Evolutionary conservation across 495 filamentous ascomycete species (phyloP).

Genomic region (Penicillium bovifimosum): DNA sequence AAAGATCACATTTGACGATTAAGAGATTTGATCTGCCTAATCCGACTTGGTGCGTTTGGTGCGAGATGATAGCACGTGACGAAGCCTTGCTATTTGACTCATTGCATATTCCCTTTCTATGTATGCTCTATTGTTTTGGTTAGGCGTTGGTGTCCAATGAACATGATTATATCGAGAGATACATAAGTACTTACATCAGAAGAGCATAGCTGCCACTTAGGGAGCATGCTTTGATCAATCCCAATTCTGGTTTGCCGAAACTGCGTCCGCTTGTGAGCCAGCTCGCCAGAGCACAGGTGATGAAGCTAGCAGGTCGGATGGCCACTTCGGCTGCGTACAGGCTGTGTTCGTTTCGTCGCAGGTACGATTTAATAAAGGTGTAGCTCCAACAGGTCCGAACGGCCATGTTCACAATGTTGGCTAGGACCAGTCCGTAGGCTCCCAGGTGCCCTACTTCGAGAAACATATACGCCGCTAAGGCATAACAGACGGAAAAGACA

Average conservation of each 20-base stretch:
- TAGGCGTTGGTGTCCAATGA: slow-evolving; percentile 4
- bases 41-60: slow-evolving; percentile 17
- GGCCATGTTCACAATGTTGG: slow-evolving; percentile 81
- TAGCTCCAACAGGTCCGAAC: slow-evolving; percentile 77
- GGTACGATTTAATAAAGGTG: slow-evolving; percentile 61
- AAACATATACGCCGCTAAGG: slow-evolving; percentile 61
- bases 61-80: slow-evolving; percentile 19
- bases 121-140: slow-evolving; percentile 42
- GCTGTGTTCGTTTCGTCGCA: slow-evolving; percentile 37
- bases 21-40: slow-evolving; percentile 11
- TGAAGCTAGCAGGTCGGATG: slow-evolving; percentile 27
- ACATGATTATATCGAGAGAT: background rate
- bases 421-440: slow-evolving; percentile 72
- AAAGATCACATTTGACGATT: slow-evolving; percentile 90
- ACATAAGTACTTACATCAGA: slow-evolving; percentile 50
- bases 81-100: slow-evolving; percentile 41
- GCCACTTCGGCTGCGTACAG: slow-evolving; percentile 22
- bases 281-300: slow-evolving; percentile 30
- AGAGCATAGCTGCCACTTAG: slow-evolving; percentile 50
- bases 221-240: slow-evolving; percentile 46
- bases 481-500: slow-evolving; percentile 68
- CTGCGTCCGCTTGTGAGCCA: slow-evolving; percentile 25
- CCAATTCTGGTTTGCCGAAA: slow-evolving; percentile 15
- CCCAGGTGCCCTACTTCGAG: slow-evolving; percentile 60
- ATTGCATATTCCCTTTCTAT: slow-evolving; percentile 56